Percentiles rank a stretch among this genome's conserved stretches.
Conservation (phyloP, 495 filamentous ascomycete species). For the Penicillium psychrofluorescens region DNA sequence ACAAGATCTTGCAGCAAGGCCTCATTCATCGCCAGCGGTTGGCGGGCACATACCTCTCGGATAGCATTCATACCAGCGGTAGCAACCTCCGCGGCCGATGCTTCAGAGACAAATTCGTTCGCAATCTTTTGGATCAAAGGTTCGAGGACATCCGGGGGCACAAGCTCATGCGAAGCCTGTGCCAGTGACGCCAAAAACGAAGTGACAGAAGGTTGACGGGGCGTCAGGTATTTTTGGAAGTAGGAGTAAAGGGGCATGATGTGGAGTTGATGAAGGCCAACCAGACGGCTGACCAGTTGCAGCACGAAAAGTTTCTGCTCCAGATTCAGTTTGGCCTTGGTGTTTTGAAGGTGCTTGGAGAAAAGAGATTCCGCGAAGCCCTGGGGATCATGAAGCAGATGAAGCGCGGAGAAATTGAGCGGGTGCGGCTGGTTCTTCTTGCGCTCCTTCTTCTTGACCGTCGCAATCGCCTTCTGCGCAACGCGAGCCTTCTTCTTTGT, state of each 20-base stretch:
- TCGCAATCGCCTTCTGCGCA: conserved; percentile 69
- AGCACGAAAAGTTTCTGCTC: conserved; percentile 85
- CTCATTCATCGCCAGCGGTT: conserved; percentile 91
- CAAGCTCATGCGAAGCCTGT: conserved; percentile 82
- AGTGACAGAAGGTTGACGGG: conserved; percentile 86
- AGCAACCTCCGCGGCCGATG: conserved; percentile 81
- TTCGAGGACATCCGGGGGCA: conserved; percentile 89
- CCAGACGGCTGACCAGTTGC: conserved; percentile 81
- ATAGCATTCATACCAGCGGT: conserved; percentile 92
- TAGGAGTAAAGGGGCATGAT: conserved; percentile 82
- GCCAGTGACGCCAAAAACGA: conserved; percentile 90
- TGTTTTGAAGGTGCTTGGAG: conserved; percentile 80
- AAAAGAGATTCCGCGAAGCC: conserved; percentile 90
- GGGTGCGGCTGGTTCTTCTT: conserved; percentile 82
- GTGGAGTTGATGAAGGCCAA: conserved; percentile 86
- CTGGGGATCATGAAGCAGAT: conserved; percentile 91
- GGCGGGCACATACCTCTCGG: conserved; percentile 83
- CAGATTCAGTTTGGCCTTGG: conserved; percentile 78
- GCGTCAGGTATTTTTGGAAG: conserved; percentile 77
- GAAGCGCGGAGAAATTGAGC: conserved; percentile 96
- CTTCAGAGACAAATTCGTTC: conserved; percentile 96
- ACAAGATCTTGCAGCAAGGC: conserved; percentile 94
- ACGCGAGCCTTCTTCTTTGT: conserved; percentile 74
- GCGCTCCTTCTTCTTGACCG: conserved; percentile 72
- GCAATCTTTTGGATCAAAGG: conserved; percentile 92